A percentile compares a stretch with the other conserved stretches of the same genome.
phyloP scores from a whole-genome alignment of 345 rosid species.

The rapeseed (Brassica napus) region Da-Ae NC_063446.1:63198001-63198500 shows the following conservation, averaged over 20 bases:
- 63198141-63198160: constrained; percentile 3
- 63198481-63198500: neutral
- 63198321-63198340: neutral
- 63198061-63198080: neutral
- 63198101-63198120: neutral
- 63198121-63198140: neutral
- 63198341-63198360: neutral
- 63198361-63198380: neutral
- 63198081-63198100: neutral
- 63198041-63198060: neutral
- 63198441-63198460: neutral
- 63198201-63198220: neutral
- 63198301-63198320: neutral
- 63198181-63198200: neutral
- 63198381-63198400: constrained; percentile 2
- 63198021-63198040: neutral
- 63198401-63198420: neutral
- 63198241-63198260: constrained; percentile 1
- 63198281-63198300: neutral
- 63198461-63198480: neutral
- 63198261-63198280: neutral
- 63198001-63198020: neutral
- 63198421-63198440: neutral
- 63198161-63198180: neutral
- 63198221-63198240: neutral